Percentiles rank a stretch among this genome's conserved stretches.
Conservation (phyloP, 768 basidiomycete genomes). For the Naganishia onofrii region DNA sequence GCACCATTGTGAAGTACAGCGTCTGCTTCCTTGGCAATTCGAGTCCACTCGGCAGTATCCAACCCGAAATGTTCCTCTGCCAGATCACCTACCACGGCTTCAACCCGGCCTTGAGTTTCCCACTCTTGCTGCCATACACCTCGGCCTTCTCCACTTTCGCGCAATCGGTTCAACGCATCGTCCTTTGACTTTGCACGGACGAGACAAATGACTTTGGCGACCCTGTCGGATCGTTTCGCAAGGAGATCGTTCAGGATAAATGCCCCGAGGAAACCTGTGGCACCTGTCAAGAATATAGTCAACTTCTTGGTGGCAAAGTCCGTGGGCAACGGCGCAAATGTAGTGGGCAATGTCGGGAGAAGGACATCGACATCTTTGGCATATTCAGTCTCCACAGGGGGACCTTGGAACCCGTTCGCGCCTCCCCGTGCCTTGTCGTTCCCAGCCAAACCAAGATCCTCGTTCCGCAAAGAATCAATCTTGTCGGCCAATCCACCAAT, state of each 20-base stretch:
- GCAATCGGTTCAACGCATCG: constrained; percentile 67
- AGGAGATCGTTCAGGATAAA: constrained; percentile 84
- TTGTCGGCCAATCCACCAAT: constrained; percentile 71
- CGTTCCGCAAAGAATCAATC: constrained; percentile 70
- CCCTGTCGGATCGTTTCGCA: constrained; percentile 57
- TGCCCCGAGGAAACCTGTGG: constrained; percentile 93
- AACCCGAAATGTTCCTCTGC: constrained; percentile 73
- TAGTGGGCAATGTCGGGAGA: constrained; percentile 59
- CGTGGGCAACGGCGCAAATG: constrained; percentile 64
- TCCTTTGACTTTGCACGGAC: constrained; percentile 68
- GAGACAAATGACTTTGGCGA: constrained; percentile 87
- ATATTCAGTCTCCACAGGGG: constrained; percentile 61
- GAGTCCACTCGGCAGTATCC: constrained; percentile 62
- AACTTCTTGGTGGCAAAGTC: constrained; percentile 61
- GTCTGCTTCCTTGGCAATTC: constrained; percentile 70
- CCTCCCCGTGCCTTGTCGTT: constrained; percentile 20
- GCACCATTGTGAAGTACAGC: constrained; percentile 92
- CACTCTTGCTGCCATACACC: constrained; percentile 86
- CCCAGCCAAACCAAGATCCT: constrained; percentile 68
- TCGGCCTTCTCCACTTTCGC: constrained; percentile 69
- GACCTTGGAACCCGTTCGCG: constrained; percentile 28
- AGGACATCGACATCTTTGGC: constrained; percentile 72
- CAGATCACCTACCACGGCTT: constrained; percentile 82
- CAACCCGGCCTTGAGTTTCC: constrained; percentile 65
- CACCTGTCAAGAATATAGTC: constrained; percentile 91